A percentile compares a stretch with the other conserved stretches of the same genome.
Evolutionary conservation across 768 basidiomycete species (phyloP).

Genomic region (Phaffia australis): DNA sequence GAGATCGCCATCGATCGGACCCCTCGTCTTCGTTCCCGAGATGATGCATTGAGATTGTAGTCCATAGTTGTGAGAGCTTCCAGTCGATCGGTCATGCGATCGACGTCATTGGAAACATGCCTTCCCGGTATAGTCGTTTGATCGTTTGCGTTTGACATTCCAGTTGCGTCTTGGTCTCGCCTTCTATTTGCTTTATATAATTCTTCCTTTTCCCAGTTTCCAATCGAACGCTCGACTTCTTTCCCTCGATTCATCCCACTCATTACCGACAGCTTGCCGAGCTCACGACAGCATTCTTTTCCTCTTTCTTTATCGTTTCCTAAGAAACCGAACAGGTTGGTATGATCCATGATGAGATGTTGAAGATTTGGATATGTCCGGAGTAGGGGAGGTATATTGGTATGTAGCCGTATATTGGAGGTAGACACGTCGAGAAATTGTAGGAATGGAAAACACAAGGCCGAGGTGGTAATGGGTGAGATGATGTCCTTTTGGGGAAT

Average conservation of each 20-base stretch:
- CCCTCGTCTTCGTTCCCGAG: slow-evolving; percentile 27
- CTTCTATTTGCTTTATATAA: background rate
- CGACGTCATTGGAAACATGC: background rate
- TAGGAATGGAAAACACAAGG: slow-evolving; percentile 47
- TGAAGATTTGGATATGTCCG: slow-evolving; percentile 45
- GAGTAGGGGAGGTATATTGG: slow-evolving; percentile 39
- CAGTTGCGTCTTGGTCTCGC: background rate
- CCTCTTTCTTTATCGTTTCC: slow-evolving; percentile 42
- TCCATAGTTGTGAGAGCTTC: slow-evolving; percentile 14
- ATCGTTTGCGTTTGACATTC: no score
- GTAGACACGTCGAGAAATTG: slow-evolving; percentile 62
- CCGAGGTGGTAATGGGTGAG: slow-evolving; percentile 27
- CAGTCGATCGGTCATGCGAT: slow-evolving; percentile 7
- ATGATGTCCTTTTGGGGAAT: slow-evolving; percentile 48
- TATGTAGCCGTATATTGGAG: slow-evolving; percentile 45
- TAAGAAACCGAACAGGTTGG: slow-evolving; percentile 46
- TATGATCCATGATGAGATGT: slow-evolving; percentile 63
- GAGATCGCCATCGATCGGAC: slow-evolving; percentile 36
- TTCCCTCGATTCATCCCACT: slow-evolving; percentile 53
- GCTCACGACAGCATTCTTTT: slow-evolving; percentile 49
- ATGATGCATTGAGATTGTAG: slow-evolving; percentile 7
- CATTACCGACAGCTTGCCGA: slow-evolving; percentile 55
- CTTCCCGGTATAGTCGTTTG: no score
- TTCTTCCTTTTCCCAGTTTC: slow-evolving; percentile 7
- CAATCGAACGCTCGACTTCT: slow-evolving; percentile 51